Evolutionary conservation across 2,329 filamentous ascomycete genomes (phyloP).

Genomic region (Lachnellula cervina): DNA sequence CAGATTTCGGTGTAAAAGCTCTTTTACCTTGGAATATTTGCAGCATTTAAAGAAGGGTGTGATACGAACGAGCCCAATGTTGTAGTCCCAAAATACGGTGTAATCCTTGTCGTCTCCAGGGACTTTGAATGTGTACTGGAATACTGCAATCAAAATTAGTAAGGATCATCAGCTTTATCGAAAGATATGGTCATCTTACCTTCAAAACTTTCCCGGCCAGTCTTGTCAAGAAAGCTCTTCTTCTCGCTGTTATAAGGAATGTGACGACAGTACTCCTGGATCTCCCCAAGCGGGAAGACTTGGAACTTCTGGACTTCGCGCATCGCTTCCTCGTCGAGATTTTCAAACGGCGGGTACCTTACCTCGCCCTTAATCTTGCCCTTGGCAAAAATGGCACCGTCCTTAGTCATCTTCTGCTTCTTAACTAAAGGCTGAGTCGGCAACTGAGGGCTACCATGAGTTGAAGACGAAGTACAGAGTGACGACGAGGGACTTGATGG

Average conservation of each 20-base stretch:
- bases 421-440: conserved; percentile 30
- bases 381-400: conserved; percentile 57
- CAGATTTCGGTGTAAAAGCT: not conserved
- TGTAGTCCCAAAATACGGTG: conserved; percentile 95
- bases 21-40: conserved; percentile 75
- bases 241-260: conserved; percentile 96
- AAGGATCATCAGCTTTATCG: conserved; percentile 9
- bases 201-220: conserved; percentile 82
- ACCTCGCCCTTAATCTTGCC: conserved; percentile 61
- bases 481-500: conserved; percentile 37
- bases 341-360: conserved; percentile 71
- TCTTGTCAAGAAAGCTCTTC: conserved; percentile 81
- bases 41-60: conserved; percentile 92
- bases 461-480: conserved; percentile 22
- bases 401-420: conserved; percentile 60
- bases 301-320: conserved; percentile 58
- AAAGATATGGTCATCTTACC: conserved; percentile 46
- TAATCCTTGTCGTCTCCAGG: conserved; percentile 63
- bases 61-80: conserved; percentile 86
- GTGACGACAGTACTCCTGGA: conserved; percentile 60
- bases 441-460: conserved; percentile 23
- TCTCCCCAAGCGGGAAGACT: conserved; percentile 61
- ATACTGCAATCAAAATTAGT: conserved; percentile 51
- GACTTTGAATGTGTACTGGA: conserved; percentile 75
- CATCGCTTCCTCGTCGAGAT: conserved; percentile 51